Evolutionary conservation across 257 asterid genomes (phyloP), one percentile per base, ranked within the genome.

Genomic region (Phtheirospermum japonicum): DNA sequence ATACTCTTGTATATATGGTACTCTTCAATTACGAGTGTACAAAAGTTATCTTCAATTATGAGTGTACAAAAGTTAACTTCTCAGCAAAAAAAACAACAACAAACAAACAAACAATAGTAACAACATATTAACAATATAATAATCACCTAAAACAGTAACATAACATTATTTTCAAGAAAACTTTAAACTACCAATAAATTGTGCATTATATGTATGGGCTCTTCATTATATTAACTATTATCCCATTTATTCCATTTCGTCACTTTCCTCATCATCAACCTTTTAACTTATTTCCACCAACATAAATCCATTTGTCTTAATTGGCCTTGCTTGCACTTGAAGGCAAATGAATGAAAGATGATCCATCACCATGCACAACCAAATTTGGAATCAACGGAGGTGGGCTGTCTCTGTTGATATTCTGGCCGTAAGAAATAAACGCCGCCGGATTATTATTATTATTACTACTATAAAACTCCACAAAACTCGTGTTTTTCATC

Each of bases 261-360:
- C 32, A 30, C 9, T 64, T 57, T 36, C 61, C 49, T 64, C 57
- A 40, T 1, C 17, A 52, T 18, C 16, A 1, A 61, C 55, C 58
- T 66, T 66, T 61, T 45, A 68, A 18, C 64, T 63, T 45, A 50
- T 16, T 37, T 56, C 52, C 23, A 8, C 36, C 43, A 7, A 48
- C 74, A 28, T 1, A 8, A 26, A 37, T 40, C 14, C 51, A 23
- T 23, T 23, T 23, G 28, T 23, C 63, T 79, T 79, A 83, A 63
- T 81, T 81, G 19, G 76, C 82, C 75, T 86, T 82, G 80, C 84
- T 86, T 80, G 82, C 80, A 73, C 34, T 66, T 53, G 92, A 78
- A 82, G 90, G 79, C 70, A 85, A 66, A 11, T 84, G 79, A 30
- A 77, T 48, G 72, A 86, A 88, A 10, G 95, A 74, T 56, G 95